Base-by-base conservation (phyloP, 306 rosid species). In the Hippophae gyantsensis region DNA sequence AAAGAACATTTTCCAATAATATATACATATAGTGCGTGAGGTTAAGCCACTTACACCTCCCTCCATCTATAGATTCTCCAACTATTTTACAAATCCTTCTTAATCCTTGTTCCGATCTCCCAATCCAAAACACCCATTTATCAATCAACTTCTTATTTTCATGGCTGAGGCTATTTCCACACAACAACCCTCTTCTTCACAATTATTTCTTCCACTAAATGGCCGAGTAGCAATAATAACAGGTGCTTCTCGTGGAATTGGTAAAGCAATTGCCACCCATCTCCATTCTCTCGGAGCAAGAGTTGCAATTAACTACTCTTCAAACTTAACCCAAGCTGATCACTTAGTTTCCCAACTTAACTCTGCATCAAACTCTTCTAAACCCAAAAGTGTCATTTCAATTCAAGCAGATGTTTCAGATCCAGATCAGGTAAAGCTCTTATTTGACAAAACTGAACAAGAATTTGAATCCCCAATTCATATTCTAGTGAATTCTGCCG, bases 181-280 rank as follows among this genome's bases (percentile, higher is more conserved):
- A 32, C 38, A 32, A 32, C 38, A 32, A 32, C 38, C 38, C 38
- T 32, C 38, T 32, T 32, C 38, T 32, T 32, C 38, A 2, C 38
- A 32, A 1, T 40, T 71, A 32, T 40, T 71, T 9, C 69, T 42
- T 13, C 68, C 79, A 10, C 83, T 81, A 0, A 53, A 65, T 2
- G 81, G 74, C 58, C 71, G 79, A 1, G 76, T 65, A 1, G 81
- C 84, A 44, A 66, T 81, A 10, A 70, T 78, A 6, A 81, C 83
- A 6, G 86, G 86, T 10, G 72, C 74, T 8, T 78, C 83, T 3
- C 72, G 86, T 1, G 86, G 86, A 13, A 72, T 81, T 6, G 87
- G 81, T n/a, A 62, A 77, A 13, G 79, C 67, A 23, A 75, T 81
- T 32, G 81, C 81, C 63, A 23, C 54, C 62, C 81, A 81, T 61